phyloP scores from a whole-genome alignment of 768 basidiomycete genomes.

The Gymnopilus junonius region DNA sequence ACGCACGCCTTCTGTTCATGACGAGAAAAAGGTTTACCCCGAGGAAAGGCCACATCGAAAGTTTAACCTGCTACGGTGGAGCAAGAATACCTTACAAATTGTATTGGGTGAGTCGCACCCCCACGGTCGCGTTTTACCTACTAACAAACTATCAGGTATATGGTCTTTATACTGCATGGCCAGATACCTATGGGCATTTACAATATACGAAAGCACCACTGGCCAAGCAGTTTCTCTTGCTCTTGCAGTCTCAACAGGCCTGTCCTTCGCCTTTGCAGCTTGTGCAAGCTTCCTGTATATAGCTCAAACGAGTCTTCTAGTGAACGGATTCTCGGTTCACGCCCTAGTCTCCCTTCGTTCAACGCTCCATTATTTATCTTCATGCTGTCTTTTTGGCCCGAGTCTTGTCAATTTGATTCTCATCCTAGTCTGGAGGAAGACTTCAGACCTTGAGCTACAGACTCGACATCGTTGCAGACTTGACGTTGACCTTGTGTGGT shows the following conservation, averaged over 20 bases:
- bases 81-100: conserved; percentile 38
- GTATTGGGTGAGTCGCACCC: conserved; percentile 39
- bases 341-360: conserved; percentile 37
- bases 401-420: conserved; percentile 62
- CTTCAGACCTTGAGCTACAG: conserved; percentile 39
- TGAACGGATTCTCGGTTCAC: conserved; percentile 38
- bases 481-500: conserved; percentile 75
- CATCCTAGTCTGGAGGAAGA: conserved; percentile 56
- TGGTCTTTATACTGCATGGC: conserved; percentile 68
- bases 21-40: conserved; percentile 30
- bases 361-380: conserved; percentile 46
- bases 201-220: conserved; percentile 42
- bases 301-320: conserved; percentile 44
- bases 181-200: conserved; percentile 68
- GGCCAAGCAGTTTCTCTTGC: conserved; percentile 52
- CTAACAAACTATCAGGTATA: conserved; percentile 38
- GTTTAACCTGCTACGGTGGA: conserved; percentile 31
- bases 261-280: conserved; percentile 46
- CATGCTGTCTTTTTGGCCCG: conserved; percentile 54
- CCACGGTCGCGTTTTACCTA: not conserved
- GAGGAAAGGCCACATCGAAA: conserved; percentile 27
- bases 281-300: conserved; percentile 45
- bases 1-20: conserved; percentile 30
- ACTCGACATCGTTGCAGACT: conserved; percentile 53
- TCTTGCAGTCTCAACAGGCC: conserved; percentile 51